Conservation (phyloP, 345 rosid genomes). For the Anastatica hierochuntica region DNA sequence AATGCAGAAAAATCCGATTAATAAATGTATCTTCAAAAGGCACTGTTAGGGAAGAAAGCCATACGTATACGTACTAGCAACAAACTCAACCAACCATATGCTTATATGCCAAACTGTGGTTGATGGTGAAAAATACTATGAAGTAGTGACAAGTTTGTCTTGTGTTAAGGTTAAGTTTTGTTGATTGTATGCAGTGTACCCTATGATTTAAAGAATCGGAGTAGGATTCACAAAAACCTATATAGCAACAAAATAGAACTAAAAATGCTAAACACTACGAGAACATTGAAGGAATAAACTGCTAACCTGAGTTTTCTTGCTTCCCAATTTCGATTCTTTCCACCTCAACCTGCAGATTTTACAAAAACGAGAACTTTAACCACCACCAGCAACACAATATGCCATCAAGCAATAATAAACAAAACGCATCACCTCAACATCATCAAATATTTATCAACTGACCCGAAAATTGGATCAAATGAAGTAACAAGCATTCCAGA, state of each 20-base stretch:
- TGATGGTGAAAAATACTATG: neutral
- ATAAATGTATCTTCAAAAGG: neutral
- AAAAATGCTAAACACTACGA: neutral
- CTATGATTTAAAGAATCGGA: neutral
- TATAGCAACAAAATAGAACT: neutral
- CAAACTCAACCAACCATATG: neutral
- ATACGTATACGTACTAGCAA: neutral
- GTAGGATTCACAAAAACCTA: neutral
- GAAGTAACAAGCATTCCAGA: too few species aligned
- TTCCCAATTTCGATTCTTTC: slow-evolving; percentile 67
- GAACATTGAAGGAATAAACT: neutral
- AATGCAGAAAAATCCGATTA: neutral
- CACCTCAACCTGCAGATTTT: slow-evolving; percentile 48
- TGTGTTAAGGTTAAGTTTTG: neutral
- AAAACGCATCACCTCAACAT: neutral
- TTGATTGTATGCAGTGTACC: neutral
- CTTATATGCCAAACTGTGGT: neutral
- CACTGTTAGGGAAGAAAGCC: neutral
- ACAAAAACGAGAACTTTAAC: neutral
- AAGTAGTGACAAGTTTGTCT: neutral
- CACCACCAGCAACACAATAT: neutral
- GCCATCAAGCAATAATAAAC: neutral
- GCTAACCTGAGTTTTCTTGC: slow-evolving; percentile 23
- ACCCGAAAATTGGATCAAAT: neutral
- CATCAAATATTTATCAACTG: too few species aligned